A percentile compares a stretch with the other conserved stretches of the same genome.
Conservation (phyloP, 2,329 filamentous ascomycete species). For the Aspergillus flavus region DNA sequence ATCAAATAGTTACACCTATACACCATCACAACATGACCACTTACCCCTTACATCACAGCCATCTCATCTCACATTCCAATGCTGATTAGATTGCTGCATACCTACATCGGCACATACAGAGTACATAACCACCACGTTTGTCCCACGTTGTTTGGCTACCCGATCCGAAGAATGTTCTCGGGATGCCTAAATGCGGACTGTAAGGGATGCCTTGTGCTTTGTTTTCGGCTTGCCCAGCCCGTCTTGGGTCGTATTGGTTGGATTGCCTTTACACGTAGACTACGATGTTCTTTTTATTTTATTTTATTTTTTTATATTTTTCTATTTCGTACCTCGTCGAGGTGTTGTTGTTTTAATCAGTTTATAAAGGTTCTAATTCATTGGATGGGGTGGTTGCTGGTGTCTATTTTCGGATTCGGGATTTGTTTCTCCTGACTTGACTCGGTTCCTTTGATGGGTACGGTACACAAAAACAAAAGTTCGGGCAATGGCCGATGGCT, state of each 20-base stretch:
- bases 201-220: background rate
- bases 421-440: background rate
- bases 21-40: background rate
- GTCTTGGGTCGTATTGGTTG: background rate
- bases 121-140: background rate
- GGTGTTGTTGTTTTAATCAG: no score
- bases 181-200: conserved; percentile 3
- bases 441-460: background rate
- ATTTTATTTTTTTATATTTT: no score
- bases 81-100: background rate
- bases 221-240: background rate
- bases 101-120: background rate
- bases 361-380: no score
- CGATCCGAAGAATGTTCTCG: conserved; percentile 5
- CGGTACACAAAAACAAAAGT: no score
- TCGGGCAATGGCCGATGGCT: background rate
- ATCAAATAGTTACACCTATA: no score
- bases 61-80: background rate
- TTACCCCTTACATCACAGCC: background rate
- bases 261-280: background rate
- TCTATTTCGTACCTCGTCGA: no score
- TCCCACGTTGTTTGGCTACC: background rate
- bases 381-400: no score
- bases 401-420: no score
- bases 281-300: background rate